Base-by-base conservation (phyloP, 2,329 filamentous ascomycete species). In the Ophiobolus disseminans region DNA sequence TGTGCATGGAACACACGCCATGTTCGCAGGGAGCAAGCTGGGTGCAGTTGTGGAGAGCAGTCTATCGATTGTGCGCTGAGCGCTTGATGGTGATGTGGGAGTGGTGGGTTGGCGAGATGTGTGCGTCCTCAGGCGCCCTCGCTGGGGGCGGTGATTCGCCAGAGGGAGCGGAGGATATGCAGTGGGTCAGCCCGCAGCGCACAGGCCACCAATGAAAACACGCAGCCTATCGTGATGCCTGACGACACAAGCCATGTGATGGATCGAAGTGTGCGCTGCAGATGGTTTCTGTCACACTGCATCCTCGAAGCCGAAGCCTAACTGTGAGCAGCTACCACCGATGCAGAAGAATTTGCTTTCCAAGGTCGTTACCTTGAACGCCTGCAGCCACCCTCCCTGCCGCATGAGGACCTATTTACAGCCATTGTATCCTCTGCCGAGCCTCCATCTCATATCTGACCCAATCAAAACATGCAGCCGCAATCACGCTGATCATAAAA, bases 51-150 rank as follows among this genome's bases (percentile, higher is more conserved):
- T 64, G 63, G 63, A 59, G 52, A 61, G 60, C 57, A 62, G 62
- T 70, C 65, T 71, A 72, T 72, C 55, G 68, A 70, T 64, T 52
- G 59, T 58, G 42, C 53, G 52, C 41, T 61, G 62, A 72, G 69
- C 68, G 69, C 68, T 72, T 70, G 60, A 65, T 32, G 57, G 60
- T 53, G 61, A 48, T 49, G 57, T 42, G 50, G 35, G 64, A 72
- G 66, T 73, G 69, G 69, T 67, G 44, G 64, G 60, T 57, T 50
- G 44, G 53, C 40, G 48, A 51, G 51, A 50, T 46, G 55, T 50
- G 69, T 67, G 62, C 59, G 48, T 58, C 62, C n/a, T 13, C 58
- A 50, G 58, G 57, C 59, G 57, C 50, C 45, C 39, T 58, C 30
- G 53, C 54, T 50, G 45, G 45, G 44, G 37, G 38, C 37, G 13